phyloP scores from a whole-genome alignment of 1,284 basidiomycete species.

The Peniophora sp. region DNA sequence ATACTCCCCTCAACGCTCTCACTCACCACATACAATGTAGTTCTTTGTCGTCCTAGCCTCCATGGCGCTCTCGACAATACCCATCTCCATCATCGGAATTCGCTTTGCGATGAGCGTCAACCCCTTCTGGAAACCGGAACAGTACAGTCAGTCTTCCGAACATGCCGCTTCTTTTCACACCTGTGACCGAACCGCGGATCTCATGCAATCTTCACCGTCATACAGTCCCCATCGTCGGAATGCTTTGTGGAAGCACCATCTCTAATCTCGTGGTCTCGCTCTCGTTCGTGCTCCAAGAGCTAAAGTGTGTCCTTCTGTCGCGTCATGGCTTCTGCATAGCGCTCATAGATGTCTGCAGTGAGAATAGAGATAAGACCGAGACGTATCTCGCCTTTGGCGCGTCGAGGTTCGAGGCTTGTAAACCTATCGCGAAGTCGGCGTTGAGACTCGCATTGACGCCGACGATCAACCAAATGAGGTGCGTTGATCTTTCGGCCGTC shows the following conservation, averaged over 20 bases:
- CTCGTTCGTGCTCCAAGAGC: slow-evolving; percentile 56
- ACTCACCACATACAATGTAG: slow-evolving; percentile 27
- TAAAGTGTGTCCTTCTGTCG: slow-evolving; percentile 38
- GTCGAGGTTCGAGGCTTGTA: slow-evolving; percentile 70
- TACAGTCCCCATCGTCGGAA: slow-evolving; percentile 78
- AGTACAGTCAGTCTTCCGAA: slow-evolving; percentile 62
- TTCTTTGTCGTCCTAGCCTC: slow-evolving; percentile 62
- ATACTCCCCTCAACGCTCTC: neutral
- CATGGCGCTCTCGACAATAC: slow-evolving; percentile 71
- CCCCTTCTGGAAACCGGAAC: slow-evolving; percentile 77
- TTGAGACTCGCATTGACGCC: slow-evolving; percentile 74
- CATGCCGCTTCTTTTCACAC: neutral
- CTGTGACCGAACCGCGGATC: neutral
- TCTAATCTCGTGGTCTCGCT: slow-evolving; percentile 65
- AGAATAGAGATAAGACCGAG: slow-evolving; percentile 78
- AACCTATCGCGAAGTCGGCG: slow-evolving; percentile 68
- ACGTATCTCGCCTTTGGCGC: slow-evolving; percentile 81
- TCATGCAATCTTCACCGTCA: neutral
- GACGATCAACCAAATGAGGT: slow-evolving; percentile 83
- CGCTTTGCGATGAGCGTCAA: slow-evolving; percentile 70
- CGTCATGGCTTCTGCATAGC: neutral
- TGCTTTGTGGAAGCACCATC: slow-evolving; percentile 78
- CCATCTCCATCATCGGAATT: slow-evolving; percentile 70
- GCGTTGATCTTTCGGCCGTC: slow-evolving; percentile 9
- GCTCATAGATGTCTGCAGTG: slow-evolving; percentile 31